Base-by-base conservation (phyloP, 208 protist genomes). In the Plasmodiophora brassicae region DNA sequence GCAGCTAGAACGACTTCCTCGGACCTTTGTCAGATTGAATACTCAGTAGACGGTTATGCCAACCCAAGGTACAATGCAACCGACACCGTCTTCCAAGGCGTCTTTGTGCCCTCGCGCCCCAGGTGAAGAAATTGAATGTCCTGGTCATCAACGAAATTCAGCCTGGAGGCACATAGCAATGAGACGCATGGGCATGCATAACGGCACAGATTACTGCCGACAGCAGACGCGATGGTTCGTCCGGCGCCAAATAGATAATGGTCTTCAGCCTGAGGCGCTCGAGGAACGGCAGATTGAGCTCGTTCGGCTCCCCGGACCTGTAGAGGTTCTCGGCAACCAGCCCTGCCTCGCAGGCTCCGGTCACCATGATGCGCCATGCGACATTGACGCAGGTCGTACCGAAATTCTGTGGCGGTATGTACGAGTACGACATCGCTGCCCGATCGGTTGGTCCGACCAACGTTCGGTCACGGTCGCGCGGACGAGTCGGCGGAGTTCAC, bases 261-360 rank as follows among this genome's bases (percentile, higher is more conserved):
- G 94, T 98, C 78, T 96, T 95, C 50, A 99, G 91, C 28, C 94
- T 91, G 20, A 99, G 92, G 25, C 95, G 97, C 38, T 97, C 94
- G 14, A 99, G 93, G 89, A 99, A 99, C 43, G 96, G 93, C 89
- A 98, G 98, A 88, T 98, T 98, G 5, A 96, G 92, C 89, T 96
- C 94, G 85, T 95, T 95, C 0, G 98, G 97, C 46, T 96, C 90
- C n/a, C 96, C 97, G 41, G 95, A 97, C 85, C 97, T 93, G 90
- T 97, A 98, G 46, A 99, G 93, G 86, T 95, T 93, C 89, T 97
- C 96, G 91, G 98, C 96, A 28, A 99, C 97, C 87, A 97, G 96
- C 41, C 97, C 96, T 78, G n/a, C n/a, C n/a, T n/a, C n/a, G n/a
- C n/a, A n/a, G n/a, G n/a, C n/a, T n/a, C n/a, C n/a, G n/a, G n/a